Percentiles rank a stretch among this genome's conserved stretches.
Conservation (phyloP, 805 yeast species). For the Candida saitoana region DNA sequence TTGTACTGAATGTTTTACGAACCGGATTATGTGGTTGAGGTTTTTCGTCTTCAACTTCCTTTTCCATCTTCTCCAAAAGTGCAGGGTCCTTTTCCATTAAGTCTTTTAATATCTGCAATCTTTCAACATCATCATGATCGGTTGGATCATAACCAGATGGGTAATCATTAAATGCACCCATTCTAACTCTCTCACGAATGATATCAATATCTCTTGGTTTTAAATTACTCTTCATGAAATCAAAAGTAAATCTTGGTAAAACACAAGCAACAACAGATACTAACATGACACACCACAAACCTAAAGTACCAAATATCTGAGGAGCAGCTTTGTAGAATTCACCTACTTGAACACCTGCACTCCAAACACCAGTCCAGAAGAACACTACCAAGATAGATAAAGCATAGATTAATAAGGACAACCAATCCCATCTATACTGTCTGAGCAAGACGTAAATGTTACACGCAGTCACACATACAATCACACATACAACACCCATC, state of each 20-base stretch:
- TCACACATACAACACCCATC: constrained; percentile 61
- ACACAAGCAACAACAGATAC: constrained; percentile 52
- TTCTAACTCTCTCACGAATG: constrained; percentile 54
- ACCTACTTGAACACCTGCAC: constrained; percentile 46
- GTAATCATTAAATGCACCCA: constrained; percentile 49
- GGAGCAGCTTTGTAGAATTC: constrained; percentile 65
- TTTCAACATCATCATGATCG: constrained; percentile 38
- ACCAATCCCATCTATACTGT: constrained; percentile 78
- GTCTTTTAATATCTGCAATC: constrained; percentile 29
- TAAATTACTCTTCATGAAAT: constrained; percentile 48
- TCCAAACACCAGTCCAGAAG: constrained; percentile 82
- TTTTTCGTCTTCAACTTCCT: constrained; percentile 17
- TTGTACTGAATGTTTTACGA: constrained; percentile 29
- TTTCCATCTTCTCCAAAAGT: constrained; percentile 30
- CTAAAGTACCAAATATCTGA: constrained; percentile 54
- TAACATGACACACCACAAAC: constrained; percentile 63
- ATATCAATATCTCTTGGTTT: constrained; percentile 67
- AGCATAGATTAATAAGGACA: constrained; percentile 48
- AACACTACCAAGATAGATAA: constrained; percentile 57
- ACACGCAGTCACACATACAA: constrained; percentile 60
- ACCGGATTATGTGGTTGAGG: constrained; percentile 13
- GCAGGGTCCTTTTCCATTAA: constrained; percentile 33
- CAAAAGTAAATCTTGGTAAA: constrained; percentile 57
- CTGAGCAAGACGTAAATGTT: constrained; percentile 62
- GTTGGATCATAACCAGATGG: constrained; percentile 55